Percentiles rank a stretch among this genome's conserved stretches.
phyloP scores from a whole-genome alignment of 441 rosid genomes.

The Populus tomentosa region DNA sequence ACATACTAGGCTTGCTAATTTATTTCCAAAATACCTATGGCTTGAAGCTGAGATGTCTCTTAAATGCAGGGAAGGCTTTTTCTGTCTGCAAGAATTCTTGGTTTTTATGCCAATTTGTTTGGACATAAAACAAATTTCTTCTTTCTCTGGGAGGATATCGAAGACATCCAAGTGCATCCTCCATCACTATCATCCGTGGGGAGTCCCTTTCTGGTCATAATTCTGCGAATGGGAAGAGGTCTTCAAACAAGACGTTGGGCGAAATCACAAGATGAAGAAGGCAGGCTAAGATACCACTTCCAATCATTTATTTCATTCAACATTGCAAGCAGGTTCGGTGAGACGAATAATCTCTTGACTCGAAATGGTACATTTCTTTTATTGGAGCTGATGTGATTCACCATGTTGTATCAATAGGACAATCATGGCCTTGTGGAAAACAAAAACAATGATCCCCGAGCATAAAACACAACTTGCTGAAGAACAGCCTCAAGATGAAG shows the following conservation, averaged over 20 bases:
- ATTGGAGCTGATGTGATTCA: constrained; percentile 3
- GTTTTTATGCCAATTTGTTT: constrained; percentile 80
- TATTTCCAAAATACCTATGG: background rate
- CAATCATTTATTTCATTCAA: constrained; percentile 80
- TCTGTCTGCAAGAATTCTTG: constrained; percentile 85
- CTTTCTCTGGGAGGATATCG: constrained; percentile 88
- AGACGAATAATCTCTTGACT: background rate
- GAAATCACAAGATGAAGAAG: constrained; percentile 72
- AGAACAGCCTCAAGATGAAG: constrained; percentile 44
- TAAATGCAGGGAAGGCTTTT: constrained; percentile 69
- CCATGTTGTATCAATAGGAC: constrained; percentile 47
- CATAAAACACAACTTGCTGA: constrained; percentile 54
- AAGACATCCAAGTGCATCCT: constrained; percentile 63
- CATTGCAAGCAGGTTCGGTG: constrained; percentile 58
- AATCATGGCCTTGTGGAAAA: constrained; percentile 77
- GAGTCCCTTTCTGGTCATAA: constrained; percentile 62
- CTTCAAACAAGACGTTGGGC: constrained; percentile 77
- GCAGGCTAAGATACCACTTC: constrained; percentile 66
- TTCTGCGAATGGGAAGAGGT: constrained; percentile 57
- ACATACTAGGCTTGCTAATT: background rate
- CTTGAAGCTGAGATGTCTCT: constrained; percentile 13
- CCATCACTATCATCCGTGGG: constrained; percentile 71
- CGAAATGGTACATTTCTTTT: background rate
- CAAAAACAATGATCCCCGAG: constrained; percentile 47
- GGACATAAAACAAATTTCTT: constrained; percentile 78